Conservation (phyloP, 73 alveolate genomes). For the Stentor coeruleus region DNA sequence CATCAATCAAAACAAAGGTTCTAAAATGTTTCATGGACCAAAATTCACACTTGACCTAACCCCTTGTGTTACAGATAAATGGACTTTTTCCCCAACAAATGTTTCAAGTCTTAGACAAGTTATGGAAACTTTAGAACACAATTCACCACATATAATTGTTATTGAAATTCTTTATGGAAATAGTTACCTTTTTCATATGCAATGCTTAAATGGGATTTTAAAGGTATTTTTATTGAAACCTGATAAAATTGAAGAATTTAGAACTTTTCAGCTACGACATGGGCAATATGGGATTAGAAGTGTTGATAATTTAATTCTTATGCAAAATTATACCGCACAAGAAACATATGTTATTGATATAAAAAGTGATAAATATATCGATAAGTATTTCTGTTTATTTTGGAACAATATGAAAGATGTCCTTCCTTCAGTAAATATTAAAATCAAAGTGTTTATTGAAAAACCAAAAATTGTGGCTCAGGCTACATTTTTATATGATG, state of each 20-base stretch:
- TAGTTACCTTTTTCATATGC: not conserved
- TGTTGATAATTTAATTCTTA: not conserved
- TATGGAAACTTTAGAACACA: not conserved
- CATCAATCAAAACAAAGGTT: not conserved
- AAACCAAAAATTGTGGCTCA: not conserved
- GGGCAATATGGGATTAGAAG: constrained; percentile 8
- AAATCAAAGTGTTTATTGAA: constrained; percentile 3
- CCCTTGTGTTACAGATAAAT: constrained; percentile 18
- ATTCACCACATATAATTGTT: not conserved
- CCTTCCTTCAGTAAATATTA: not conserved
- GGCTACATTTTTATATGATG: constrained; percentile 1
- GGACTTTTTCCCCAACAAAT: not conserved
- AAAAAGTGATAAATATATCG: not conserved
- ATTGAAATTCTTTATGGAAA: not conserved
- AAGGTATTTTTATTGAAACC: not conserved
- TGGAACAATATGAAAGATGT: not conserved
- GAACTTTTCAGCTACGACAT: not conserved
- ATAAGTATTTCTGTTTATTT: not conserved
- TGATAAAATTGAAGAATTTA: not conserved
- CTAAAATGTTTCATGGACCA: not conserved
- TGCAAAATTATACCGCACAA: not conserved
- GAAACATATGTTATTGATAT: constrained; percentile 12
- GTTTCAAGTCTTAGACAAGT: not conserved
- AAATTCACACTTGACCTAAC: not conserved
- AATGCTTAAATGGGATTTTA: not conserved